phyloP scores from a whole-genome alignment of 495 filamentous ascomycete species.

The Hypoxylon rickii region DNA sequence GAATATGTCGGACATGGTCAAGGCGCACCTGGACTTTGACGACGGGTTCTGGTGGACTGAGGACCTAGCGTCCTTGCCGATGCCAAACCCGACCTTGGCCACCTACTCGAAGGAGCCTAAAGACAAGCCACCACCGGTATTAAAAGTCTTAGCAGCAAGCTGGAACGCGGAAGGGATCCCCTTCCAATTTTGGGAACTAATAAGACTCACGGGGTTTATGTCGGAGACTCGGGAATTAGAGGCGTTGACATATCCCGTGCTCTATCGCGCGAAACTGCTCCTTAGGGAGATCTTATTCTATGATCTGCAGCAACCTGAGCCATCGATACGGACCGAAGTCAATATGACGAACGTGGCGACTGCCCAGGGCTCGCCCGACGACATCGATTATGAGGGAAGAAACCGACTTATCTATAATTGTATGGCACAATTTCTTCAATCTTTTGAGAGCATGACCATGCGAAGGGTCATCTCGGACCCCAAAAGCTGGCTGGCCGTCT shows the following conservation, averaged over 20 bases:
- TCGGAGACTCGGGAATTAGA: conserved; percentile 49
- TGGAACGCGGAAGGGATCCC: conserved; percentile 51
- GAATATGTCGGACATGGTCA: conserved; percentile 46
- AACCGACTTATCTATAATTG: conserved; percentile 52
- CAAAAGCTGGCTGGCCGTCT: conserved; percentile 51
- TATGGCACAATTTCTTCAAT: conserved; percentile 53
- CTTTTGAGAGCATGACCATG: conserved; percentile 48
- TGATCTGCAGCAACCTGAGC: conserved; percentile 52
- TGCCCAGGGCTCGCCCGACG: conserved; percentile 43
- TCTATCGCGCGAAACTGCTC: conserved; percentile 54
- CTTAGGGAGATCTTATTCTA: conserved; percentile 55
- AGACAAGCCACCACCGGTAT: conserved; percentile 48
- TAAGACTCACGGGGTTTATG: conserved; percentile 49
- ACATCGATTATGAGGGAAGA: conserved; percentile 50
- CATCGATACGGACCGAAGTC: conserved; percentile 49
- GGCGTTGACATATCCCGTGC: conserved; percentile 45
- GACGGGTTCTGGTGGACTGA: conserved; percentile 60
- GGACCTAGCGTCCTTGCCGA: conserved; percentile 50
- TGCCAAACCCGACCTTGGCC: conserved; percentile 46
- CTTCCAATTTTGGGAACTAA: conserved; percentile 53
- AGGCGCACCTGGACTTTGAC: conserved; percentile 50
- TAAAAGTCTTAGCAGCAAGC: conserved; percentile 51
- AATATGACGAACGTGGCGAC: conserved; percentile 43
- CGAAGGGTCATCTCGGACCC: conserved; percentile 43
- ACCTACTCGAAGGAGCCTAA: conserved; percentile 46